Evolutionary conservation across 371 early-diverging fungal genomes (phyloP), one percentile per base, ranked within the genome.

Genomic region (Mortierella polycephala): DNA sequence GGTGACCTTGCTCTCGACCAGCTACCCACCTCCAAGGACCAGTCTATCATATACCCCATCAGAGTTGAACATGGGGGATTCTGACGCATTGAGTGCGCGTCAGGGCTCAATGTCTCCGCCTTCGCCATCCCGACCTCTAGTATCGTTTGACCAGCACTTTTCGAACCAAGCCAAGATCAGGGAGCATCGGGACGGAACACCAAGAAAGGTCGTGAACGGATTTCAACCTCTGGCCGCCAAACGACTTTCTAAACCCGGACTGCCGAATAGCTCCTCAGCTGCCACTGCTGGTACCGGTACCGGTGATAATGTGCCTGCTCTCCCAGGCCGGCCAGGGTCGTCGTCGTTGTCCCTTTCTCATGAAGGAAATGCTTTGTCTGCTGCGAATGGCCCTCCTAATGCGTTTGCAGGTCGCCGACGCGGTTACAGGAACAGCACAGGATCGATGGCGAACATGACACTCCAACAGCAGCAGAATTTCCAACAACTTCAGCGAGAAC

Each of bases 401-500:
- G 72, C 79, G 0, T 77, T 77, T 59, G 79, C 79, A 42, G 79
- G 79, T 11, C 79, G 79, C 23, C 68, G 79, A 10, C 68, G 79
- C 10, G 79, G 72, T 0, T 77, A 77, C 56, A 65, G 79, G 21
- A 77, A 77, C 60, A 77, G 79, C 46, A 77, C 79, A 2, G 79
- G 79, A 21, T 77, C 79, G 3, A 77, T 77, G 79, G 79, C 79
- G 5, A 77, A 72, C 37, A 77, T 77, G 79, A 67, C 79, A 0
- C 57, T 68, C 12, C 79, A 77, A 18, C 73, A 77, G 42, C 79
- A 77, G 50, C 73, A 72, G 42, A 57, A 64, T 12, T 69, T 77
- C 21, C 73, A 72, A 37, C 73, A 72, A 23, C 50, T 77, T 20
- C 79, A 77, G 12, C 60, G 59, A 40, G 79, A 77, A 16, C 79